These are phyloP conservation scores for Bipolaris sorokiniana DNA, from an alignment of 2,329 filamentous ascomycete species.

Conservation along the genomic window DNA sequence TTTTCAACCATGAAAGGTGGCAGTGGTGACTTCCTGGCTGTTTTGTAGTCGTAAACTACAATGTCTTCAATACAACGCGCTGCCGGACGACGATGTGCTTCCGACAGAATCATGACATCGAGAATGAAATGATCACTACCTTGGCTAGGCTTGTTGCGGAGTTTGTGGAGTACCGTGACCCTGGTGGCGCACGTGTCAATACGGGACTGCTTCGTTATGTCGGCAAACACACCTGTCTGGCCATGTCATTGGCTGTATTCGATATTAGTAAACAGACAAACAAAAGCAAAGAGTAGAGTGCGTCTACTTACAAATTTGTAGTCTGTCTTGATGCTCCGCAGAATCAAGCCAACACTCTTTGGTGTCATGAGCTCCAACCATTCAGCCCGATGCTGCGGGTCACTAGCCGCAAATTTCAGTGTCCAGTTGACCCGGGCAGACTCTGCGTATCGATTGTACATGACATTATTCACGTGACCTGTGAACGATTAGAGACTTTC, in stretches of 20 bases:
- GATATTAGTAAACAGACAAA: background rate
- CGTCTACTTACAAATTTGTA: constrained; percentile 78
- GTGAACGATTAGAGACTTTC: constrained; percentile 12
- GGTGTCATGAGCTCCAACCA: constrained; percentile 76
- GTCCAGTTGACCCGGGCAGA: constrained; percentile 80
- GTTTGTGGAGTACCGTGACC: constrained; percentile 82
- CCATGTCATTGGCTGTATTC: constrained; percentile 71
- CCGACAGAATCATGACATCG: constrained; percentile 73
- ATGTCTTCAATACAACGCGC: constrained; percentile 79
- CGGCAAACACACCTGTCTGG: constrained; percentile 66
- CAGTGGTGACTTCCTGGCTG: constrained; percentile 63
- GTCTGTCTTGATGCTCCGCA: constrained; percentile 79
- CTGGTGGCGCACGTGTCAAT: constrained; percentile 32
- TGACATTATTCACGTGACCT: constrained; percentile 87
- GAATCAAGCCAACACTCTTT: constrained; percentile 72
- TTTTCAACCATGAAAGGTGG: constrained; percentile 66
- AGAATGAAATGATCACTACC: constrained; percentile 63
- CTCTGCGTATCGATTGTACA: constrained; percentile 84
- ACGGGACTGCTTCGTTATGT: background rate
- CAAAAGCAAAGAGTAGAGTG: background rate
- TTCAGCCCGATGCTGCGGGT: constrained; percentile 64
- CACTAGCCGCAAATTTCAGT: constrained; percentile 69
- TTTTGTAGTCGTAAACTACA: constrained; percentile 76
- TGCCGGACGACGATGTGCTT: constrained; percentile 72
- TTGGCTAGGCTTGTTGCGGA: constrained; percentile 61